These are phyloP conservation scores for Paratinospora sagittata DNA, from an alignment of 164 flowering plant genomes.

Conservation along the genomic window DNA sequence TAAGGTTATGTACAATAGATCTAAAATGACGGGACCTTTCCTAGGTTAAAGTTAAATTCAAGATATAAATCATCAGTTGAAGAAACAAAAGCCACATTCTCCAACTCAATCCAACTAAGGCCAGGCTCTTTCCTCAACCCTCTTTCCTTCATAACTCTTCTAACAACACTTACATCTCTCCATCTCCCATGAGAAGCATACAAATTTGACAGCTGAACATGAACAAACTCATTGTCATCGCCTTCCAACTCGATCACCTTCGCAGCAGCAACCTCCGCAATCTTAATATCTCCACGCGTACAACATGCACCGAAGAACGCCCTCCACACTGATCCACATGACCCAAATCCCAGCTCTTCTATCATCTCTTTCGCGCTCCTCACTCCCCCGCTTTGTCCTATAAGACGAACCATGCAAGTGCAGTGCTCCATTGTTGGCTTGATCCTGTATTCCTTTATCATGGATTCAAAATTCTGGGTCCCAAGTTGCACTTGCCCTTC, in stretches of 20 bases:
- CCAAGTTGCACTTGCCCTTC: constrained; percentile 22
- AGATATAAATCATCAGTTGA: neutral
- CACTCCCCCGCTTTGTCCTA: constrained; percentile 52
- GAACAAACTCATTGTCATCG: constrained; percentile 45
- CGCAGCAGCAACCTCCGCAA: constrained; percentile 50
- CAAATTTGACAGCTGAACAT: constrained; percentile 52
- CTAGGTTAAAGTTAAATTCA: too few relatives aligned
- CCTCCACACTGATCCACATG: constrained; percentile 49
- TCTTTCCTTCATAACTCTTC: constrained; percentile 43
- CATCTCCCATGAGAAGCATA: constrained; percentile 46
- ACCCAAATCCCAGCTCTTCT: constrained; percentile 40
- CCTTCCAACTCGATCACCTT: constrained; percentile 39
- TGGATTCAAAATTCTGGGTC: constrained; percentile 33
- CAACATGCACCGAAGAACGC: constrained; percentile 58
- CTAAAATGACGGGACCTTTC: too few relatives aligned
- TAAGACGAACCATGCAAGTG: constrained; percentile 44
- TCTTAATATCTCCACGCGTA: constrained; percentile 27
- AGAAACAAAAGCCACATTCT: constrained; percentile 9
- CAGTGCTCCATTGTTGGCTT: constrained; percentile 49
- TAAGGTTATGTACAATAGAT: too few relatives aligned
- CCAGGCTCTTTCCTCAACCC: constrained; percentile 57
- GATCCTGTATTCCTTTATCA: constrained; percentile 42
- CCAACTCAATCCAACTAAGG: constrained; percentile 51
- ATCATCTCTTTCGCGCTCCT: constrained; percentile 44
- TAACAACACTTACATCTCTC: constrained; percentile 33